Evolutionary conservation across 1,284 basidiomycete species (phyloP), one percentile per base, ranked within the genome.

Genomic region (Kwoniella shivajii): DNA sequence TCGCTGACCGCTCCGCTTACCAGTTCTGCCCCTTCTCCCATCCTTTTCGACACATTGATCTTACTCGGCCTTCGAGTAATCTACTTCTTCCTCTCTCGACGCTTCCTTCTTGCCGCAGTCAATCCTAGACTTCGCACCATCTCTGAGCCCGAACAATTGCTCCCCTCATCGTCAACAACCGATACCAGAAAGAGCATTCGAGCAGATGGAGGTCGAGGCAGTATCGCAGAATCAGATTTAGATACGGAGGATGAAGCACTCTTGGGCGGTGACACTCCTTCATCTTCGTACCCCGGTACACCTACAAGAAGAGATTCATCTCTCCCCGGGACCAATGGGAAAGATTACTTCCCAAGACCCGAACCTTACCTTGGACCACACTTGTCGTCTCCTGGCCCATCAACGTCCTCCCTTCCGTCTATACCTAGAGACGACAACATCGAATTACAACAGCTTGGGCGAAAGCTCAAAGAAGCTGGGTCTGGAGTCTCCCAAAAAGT

Each of bases 91-190:
- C 55, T 74, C 33, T 72, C 75, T 6, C 66, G 76, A 9, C 61
- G 68, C 18, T 78, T 77, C 65, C 71, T 79, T 18, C 61, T 65
- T 16, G 56, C 63, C 11, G 68, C 74, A 4, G 59, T 79, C 33
- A 71, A 65, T 20, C 76, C 76, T 1, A 73, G 76, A 2, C 64
- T 78, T 4, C 65, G 72, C 29, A 65, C 73, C 16, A 61, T 76
- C 11, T 73, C 72, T 6, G 67, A 71, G 45, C 58, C 66, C 11
- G 71, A 70, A 14, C 33, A 55, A 6, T 22, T 60, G 16, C 50
- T 68, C 18, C 57, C 61, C 13, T 29, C 56, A n/a, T 36, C 44
- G 22, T 43, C 51, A 31, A 36, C 38, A 26, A 29, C 41, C 13
- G 22, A 27, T 16, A 45, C 31, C 26, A 39, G 38, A 7, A 41